A percentile compares a stretch with the other conserved stretches of the same genome.
These are phyloP conservation scores for Zymoseptoria passerinii DNA, from an alignment of 2,329 filamentous ascomycete genomes.

Conservation along the genomic window DNA sequence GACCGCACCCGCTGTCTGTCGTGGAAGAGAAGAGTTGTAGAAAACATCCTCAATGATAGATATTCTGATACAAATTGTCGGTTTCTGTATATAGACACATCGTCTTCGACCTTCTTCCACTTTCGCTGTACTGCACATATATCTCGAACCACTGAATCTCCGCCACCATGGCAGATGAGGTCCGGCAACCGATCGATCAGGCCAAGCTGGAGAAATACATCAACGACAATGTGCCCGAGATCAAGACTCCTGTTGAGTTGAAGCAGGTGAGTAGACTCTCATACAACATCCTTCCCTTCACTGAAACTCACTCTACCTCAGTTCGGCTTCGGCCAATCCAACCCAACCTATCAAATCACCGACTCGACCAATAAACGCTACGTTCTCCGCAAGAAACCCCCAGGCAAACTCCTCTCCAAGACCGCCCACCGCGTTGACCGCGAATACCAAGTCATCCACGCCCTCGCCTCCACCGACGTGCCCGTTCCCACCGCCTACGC, in stretches of 20 bases:
- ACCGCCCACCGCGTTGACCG: constrained; percentile 95
- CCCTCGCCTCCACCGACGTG: constrained; percentile 69
- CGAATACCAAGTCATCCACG: constrained; percentile 84
- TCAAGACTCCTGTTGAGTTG: constrained; percentile 70
- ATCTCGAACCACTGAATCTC: neutral
- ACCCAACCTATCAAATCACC: constrained; percentile 90
- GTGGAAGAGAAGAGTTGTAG: too few relatives aligned
- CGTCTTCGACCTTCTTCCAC: neutral
- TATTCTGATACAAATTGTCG: neutral
- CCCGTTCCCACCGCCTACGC: constrained; percentile 76
- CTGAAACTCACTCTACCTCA: constrained; percentile 32
- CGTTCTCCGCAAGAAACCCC: constrained; percentile 95
- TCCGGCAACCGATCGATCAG: constrained; percentile 85
- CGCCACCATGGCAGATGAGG: constrained; percentile 62
- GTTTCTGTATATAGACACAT: neutral
- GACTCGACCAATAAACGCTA: constrained; percentile 60
- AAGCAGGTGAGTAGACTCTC: constrained; percentile 59
- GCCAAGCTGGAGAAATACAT: constrained; percentile 71
- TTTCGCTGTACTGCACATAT: too few relatives aligned
- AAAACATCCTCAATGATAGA: neutral
- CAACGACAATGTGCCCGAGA: constrained; percentile 64
- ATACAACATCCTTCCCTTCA: neutral
- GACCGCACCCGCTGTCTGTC: neutral
- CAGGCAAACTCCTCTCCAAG: constrained; percentile 81
- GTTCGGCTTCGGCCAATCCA: constrained; percentile 86